Evolutionary conservation across 371 early-diverging fungal genomes (phyloP).

Genomic region (Saksenaea vasiformis): DNA sequence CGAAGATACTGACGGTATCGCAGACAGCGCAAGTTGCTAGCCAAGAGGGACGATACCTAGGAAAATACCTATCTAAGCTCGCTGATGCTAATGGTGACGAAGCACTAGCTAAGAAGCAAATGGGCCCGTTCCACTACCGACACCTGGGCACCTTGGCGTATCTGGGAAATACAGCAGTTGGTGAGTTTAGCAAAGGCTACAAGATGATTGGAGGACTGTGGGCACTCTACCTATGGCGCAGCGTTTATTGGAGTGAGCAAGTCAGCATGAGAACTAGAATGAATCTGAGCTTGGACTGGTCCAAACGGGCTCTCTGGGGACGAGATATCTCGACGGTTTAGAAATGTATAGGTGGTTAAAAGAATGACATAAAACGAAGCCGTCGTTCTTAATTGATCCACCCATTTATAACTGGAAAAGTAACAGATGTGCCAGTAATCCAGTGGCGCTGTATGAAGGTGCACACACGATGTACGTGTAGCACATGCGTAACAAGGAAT

Average conservation of each 20-base stretch:
- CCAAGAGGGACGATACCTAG: conserved; percentile 81
- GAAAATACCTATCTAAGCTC: conserved; percentile 50
- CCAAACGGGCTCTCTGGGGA: conserved; percentile 42
- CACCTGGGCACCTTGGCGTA: conserved; percentile 84
- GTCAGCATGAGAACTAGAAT: conserved; percentile 47
- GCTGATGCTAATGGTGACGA: conserved; percentile 13
- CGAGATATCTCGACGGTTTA: conserved; percentile 39
- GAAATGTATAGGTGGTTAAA: background rate
- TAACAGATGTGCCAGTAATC: too few relatives aligned
- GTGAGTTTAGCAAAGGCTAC: conserved; percentile 60
- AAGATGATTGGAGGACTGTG: conserved; percentile 61
- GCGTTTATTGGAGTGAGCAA: conserved; percentile 68
- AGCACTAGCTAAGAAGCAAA: conserved; percentile 3
- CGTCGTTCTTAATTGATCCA: too few relatives aligned
- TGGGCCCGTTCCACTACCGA: conserved; percentile 66
- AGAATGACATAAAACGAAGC: background rate
- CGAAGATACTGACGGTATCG: background rate
- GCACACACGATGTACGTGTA: too few relatives aligned
- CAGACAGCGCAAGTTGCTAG: conserved; percentile 89
- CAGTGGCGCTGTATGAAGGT: too few relatives aligned
- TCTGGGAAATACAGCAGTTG: conserved; percentile 76
- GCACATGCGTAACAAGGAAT: too few relatives aligned
- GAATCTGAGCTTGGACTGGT: conserved; percentile 51
- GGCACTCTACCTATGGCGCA: conserved; percentile 70
- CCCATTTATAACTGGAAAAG: too few relatives aligned